Percentiles rank a stretch among this genome's conserved stretches.
These are phyloP conservation scores for Lobosporangium transversale DNA, from an alignment of 192 early-diverging fungal genomes.

Conservation along the genomic window DNA sequence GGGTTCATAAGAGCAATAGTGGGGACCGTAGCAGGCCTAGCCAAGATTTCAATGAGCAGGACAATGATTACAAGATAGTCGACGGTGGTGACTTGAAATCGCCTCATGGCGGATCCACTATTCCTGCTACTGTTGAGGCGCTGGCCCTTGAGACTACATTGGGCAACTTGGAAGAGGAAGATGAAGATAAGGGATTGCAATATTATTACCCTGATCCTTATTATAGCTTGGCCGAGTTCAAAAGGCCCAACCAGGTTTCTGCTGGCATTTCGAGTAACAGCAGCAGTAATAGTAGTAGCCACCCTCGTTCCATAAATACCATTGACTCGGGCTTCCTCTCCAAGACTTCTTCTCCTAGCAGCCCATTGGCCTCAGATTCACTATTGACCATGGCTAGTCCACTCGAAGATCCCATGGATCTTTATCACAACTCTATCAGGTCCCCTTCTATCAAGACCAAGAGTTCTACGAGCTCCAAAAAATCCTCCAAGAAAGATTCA, in stretches of 20 bases:
- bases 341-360: no score
- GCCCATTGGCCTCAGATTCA: no score
- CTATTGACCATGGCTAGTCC: no score
- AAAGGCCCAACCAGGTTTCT: not conserved
- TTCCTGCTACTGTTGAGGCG: slow-evolving; percentile 26
- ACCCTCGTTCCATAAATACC: no score
- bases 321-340: no score
- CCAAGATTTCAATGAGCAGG: slow-evolving; percentile 29
- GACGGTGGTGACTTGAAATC: slow-evolving; percentile 11
- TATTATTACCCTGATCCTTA: slow-evolving; percentile 46
- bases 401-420: not conserved
- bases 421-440: not conserved
- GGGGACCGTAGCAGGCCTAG: slow-evolving; percentile 7
- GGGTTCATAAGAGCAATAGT: not conserved
- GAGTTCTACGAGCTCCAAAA: slow-evolving; percentile 1
- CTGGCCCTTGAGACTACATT: slow-evolving; percentile 10
- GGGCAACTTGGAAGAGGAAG: slow-evolving; percentile 7
- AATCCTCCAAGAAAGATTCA: slow-evolving; percentile 7
- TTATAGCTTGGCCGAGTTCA: slow-evolving; percentile 15
- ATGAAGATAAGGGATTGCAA: slow-evolving; percentile 27
- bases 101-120: not conserved
- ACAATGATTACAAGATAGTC: not conserved
- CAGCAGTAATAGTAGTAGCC: no score
- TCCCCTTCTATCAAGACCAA: not conserved
- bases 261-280: no score